These are phyloP conservation scores for Mycena olivaceomarginata DNA, from an alignment of 768 basidiomycete genomes.

Conservation along the genomic window DNA sequence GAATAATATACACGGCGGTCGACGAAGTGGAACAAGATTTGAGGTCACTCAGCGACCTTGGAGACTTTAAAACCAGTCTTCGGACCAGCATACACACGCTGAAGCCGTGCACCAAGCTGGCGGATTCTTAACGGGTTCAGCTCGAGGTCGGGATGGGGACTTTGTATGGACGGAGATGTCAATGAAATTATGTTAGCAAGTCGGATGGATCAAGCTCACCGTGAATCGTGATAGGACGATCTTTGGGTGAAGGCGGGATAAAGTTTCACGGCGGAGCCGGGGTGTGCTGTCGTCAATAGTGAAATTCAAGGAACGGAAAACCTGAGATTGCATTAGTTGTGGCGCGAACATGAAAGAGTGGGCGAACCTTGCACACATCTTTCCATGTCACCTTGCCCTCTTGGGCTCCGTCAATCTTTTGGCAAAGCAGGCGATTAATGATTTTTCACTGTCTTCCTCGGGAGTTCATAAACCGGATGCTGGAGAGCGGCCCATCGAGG, in stretches of 20 bases:
- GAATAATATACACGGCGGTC: too few species aligned
- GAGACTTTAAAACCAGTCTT: slow-evolving; percentile 9
- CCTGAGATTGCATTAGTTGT: not conserved
- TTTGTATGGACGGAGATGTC: not conserved
- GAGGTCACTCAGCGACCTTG: not conserved
- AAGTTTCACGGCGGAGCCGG: slow-evolving; percentile 4
- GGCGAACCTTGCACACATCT: slow-evolving; percentile 8
- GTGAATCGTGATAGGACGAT: slow-evolving; percentile 5
- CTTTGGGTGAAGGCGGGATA: slow-evolving; percentile 7
- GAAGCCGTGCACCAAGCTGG: slow-evolving; percentile 1
- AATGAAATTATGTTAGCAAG: not conserved
- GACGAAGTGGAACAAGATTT: not conserved
- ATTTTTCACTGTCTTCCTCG: slow-evolving; percentile 7
- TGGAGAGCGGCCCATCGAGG: too few species aligned
- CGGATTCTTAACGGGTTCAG: slow-evolving; percentile 5
- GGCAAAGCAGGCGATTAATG: not conserved
- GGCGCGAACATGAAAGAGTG: not conserved
- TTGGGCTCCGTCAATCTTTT: not conserved
- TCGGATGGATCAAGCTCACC: not conserved
- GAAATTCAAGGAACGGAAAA: slow-evolving; percentile 16
- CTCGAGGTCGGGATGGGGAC: slow-evolving; percentile 17
- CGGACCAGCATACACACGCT: not conserved
- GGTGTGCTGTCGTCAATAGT: slow-evolving; percentile 15
- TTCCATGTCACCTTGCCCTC: slow-evolving; percentile 17
- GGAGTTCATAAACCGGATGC: slow-evolving; percentile 1